Base-by-base conservation (phyloP, 441 rosid genomes). In the Syzygium syzygioides region DNA sequence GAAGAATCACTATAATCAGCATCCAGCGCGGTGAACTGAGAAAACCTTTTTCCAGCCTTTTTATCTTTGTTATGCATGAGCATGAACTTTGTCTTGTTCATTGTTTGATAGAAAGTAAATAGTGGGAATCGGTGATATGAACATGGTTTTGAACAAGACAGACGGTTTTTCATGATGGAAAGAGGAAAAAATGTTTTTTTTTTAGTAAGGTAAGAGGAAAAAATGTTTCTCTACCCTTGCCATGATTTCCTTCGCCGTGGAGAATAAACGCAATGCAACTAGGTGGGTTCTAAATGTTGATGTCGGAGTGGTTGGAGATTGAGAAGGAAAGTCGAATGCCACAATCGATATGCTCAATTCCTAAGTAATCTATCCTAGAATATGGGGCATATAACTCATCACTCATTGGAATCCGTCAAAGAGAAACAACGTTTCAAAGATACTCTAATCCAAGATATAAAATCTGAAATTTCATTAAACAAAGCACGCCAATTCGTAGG, bases 1-100 rank as follows among this genome's bases (percentile, higher is more conserved):
- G 94, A 95, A 96, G 95, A 95, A 91, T 86, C 96, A 95, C 89
- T 95, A 95, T 93, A 97, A 95, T 89, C 98, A 95, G 92, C 98
- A 96, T 92, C 95, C 98, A 0, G 94, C 48, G 89, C 90, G 94
- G 94, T 95, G 90, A 93, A 87, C 87, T 17, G 64, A 90, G 66
- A 86, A 79, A 86, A 28, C 66, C 11, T 30, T 80, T 30, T 79
- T 85, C 25, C 80, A 83, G 87, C 87, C 89, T 71, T 76, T 87
- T 60, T 89, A 59, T 62, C 52, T 86, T 23, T 86, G 53, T 79
- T 54, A 54, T 76, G 87, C 86, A 79, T 79, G 90, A 86, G 71
- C 91, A 25, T 93, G 89, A 91, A 89, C 56, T 85, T 59, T 68
- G 50, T 84, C 87, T 62, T 66, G 90, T 87, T 91, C 86, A 30